Conservation (phyloP, 768 basidiomycete species). For the Crucibulum laeve region DNA sequence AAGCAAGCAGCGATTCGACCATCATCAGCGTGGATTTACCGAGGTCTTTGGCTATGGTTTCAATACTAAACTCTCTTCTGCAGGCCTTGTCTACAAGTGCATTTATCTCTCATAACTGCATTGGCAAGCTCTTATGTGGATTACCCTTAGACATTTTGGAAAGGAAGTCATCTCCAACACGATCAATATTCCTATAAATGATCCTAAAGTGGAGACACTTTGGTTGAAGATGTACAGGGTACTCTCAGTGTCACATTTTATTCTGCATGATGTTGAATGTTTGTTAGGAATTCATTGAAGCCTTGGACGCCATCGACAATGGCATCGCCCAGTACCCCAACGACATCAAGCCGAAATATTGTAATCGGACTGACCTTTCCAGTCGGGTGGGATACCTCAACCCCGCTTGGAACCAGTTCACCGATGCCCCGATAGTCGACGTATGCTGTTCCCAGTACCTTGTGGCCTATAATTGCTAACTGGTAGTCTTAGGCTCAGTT, state of each 20-base stretch:
- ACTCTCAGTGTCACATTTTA: constrained; percentile 3
- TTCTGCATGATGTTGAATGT: constrained; percentile 2
- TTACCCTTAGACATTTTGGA: constrained; percentile 71
- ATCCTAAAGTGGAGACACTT: constrained; percentile 64
- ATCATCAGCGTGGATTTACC: constrained; percentile 91
- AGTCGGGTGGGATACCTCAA: constrained; percentile 82
- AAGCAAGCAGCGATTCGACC: constrained; percentile 78
- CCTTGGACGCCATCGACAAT: constrained; percentile 93
- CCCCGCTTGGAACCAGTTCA: constrained; percentile 85
- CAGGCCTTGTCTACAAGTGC: constrained; percentile 94
- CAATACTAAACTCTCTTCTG: constrained; percentile 85
- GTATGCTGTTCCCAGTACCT: constrained; percentile 38
- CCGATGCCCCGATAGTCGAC: constrained; percentile 64
- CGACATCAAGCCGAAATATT: constrained; percentile 67
- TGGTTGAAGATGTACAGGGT: constrained; percentile 92
- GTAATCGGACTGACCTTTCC: constrained; percentile 77
- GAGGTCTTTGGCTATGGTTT: constrained; percentile 89
- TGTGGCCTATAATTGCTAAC: background rate
- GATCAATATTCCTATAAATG: constrained; percentile 42
- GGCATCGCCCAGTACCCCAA: constrained; percentile 79
- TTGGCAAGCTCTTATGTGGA: constrained; percentile 1
- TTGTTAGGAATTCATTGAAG: constrained; percentile 84
- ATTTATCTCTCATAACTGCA: constrained; percentile 15
- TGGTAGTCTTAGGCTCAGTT: constrained; percentile 56
- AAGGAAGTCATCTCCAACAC: constrained; percentile 74